A percentile compares a stretch with the other conserved stretches of the same genome.
Conservation (phyloP, 768 basidiomycete species). For the Pulveroboletus sp. region DNA sequence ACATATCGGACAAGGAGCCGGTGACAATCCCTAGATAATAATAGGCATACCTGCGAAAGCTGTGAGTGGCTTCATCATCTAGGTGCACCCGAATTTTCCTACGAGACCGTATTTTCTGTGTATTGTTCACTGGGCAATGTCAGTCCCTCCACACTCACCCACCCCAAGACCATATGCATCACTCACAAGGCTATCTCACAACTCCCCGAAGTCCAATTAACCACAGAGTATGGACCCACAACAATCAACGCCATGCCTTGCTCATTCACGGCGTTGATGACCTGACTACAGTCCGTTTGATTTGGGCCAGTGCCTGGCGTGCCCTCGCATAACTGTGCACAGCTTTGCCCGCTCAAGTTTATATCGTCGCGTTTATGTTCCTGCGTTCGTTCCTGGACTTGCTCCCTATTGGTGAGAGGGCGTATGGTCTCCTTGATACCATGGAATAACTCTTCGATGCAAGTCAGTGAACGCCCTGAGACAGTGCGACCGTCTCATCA, state of each 20-base stretch:
- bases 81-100: background rate
- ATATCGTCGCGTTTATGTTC: background rate
- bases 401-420: background rate
- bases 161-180: background rate
- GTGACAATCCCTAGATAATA: background rate
- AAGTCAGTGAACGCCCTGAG: background rate
- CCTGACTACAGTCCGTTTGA: slow-evolving; percentile 6
- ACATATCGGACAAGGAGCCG: background rate
- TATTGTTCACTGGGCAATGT: slow-evolving; percentile 2
- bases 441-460: background rate
- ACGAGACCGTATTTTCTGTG: slow-evolving; percentile 5
- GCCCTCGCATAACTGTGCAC: background rate
- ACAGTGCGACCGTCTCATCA: background rate
- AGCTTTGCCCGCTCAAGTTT: background rate
- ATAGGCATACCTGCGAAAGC: slow-evolving; percentile 1
- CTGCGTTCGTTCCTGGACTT: no score
- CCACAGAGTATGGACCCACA: background rate
- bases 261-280: background rate
- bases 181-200: slow-evolving; percentile 7
- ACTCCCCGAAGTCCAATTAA: slow-evolving; percentile 1
- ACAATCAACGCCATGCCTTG: background rate
- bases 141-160: background rate
- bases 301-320: slow-evolving; percentile 2
- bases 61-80: background rate
- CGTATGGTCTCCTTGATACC: background rate